Conservation (phyloP, 768 basidiomycete species). For the Kwoniella sp. region DNA sequence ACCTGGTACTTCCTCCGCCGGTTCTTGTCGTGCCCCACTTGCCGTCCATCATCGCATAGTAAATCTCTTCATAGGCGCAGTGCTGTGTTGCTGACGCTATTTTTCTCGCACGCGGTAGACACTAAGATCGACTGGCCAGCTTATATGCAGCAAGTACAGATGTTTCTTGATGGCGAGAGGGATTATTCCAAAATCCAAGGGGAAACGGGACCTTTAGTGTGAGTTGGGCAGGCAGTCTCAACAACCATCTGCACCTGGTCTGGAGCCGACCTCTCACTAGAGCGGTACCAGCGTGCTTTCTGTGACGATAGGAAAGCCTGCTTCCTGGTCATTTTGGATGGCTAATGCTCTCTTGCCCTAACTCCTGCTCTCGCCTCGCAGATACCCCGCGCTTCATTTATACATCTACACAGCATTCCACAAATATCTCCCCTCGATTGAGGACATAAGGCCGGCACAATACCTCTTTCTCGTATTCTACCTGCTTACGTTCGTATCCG, state of each 20-base stretch:
- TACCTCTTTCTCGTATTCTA: conserved; percentile 78
- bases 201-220: conserved; percentile 93
- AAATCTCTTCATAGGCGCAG: not conserved
- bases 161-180: conserved; percentile 77
- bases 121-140: conserved; percentile 99
- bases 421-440: conserved; percentile 62
- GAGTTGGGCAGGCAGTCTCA: too few relatives aligned
- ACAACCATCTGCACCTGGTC: not conserved
- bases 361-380: conserved; percentile 55
- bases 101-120: conserved; percentile 62
- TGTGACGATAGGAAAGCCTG: too few relatives aligned
- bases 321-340: too few relatives aligned
- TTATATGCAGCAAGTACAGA: conserved; percentile 83
- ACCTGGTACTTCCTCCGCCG: too few relatives aligned
- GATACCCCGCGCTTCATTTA: conserved; percentile 94
- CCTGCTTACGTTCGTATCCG: conserved; percentile 65
- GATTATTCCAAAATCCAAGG: conserved; percentile 81
- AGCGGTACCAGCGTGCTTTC: too few relatives aligned
- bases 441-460: conserved; percentile 66
- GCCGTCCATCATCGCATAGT: not conserved
- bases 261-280: too few relatives aligned
- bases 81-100: too few relatives aligned
- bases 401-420: conserved; percentile 76
- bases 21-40: not conserved
- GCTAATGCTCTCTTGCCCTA: too few relatives aligned